These are phyloP conservation scores for Juncus inflexus DNA, from an alignment of 176 grass and related monocot species.

Conservation along the genomic window DNA sequence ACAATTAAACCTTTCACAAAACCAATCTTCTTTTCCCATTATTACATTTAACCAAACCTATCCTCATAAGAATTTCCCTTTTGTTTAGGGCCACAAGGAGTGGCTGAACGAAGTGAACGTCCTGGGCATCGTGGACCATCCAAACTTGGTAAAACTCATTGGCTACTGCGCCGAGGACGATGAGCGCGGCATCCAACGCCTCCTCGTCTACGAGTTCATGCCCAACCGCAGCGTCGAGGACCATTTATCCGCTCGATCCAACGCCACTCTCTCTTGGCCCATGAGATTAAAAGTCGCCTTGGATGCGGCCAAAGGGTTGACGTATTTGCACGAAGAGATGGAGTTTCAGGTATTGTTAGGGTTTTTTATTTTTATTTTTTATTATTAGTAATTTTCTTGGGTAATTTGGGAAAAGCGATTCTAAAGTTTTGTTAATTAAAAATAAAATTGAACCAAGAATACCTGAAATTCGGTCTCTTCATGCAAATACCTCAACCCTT, in stretches of 20 bases:
- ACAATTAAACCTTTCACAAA: too few species aligned
- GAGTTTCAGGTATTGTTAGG: constrained; percentile 72
- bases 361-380: constrained; percentile 18
- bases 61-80: neutral
- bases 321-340: constrained; percentile 94
- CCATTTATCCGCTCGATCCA: constrained; percentile 64
- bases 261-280: constrained; percentile 78
- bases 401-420: constrained; percentile 4
- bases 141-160: constrained; percentile 93
- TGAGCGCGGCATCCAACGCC: constrained; percentile 80
- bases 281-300: constrained; percentile 85
- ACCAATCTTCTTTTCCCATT: too few species aligned
- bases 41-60: too few species aligned
- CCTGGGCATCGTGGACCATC: constrained; percentile 84
- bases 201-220: constrained; percentile 94
- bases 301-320: constrained; percentile 72
- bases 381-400: neutral
- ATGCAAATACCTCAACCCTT: constrained; percentile 78
- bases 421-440: constrained; percentile 7
- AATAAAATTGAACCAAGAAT: constrained; percentile 22
- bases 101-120: constrained; percentile 98
- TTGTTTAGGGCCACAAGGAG: constrained; percentile 96
- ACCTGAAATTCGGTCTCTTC: constrained; percentile 99
- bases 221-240: constrained; percentile 89
- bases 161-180: constrained; percentile 95